Evolutionary conservation across 2,329 filamentous ascomycete species (phyloP).

Genomic region (Talaromyces pinophilus): DNA sequence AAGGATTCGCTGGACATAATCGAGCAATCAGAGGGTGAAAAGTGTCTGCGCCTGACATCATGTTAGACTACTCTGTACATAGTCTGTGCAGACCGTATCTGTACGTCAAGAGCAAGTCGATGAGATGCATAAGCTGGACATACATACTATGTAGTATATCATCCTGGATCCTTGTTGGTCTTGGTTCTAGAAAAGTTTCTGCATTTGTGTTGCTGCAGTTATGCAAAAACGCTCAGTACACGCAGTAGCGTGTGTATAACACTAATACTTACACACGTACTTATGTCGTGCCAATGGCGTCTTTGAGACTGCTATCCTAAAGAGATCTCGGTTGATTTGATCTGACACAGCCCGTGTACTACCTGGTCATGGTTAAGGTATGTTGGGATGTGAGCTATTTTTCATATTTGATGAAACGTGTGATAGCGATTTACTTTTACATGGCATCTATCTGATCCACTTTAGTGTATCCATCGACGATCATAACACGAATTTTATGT

Average conservation of each 20-base stretch:
- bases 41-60: neutral
- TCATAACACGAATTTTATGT: neutral
- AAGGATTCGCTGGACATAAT: neutral
- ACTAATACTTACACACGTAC: neutral
- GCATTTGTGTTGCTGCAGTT: neutral
- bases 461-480: neutral
- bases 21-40: slow-evolving; percentile 7
- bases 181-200: neutral
- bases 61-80: neutral
- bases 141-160: neutral
- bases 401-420: neutral
- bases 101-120: neutral
- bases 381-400: neutral
- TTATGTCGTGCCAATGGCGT: neutral
- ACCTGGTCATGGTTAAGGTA: neutral
- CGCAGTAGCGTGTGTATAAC: neutral
- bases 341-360: neutral
- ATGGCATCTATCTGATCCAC: neutral
- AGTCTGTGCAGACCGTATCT: neutral
- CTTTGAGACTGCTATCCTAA: neutral
- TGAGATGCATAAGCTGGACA: neutral
- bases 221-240: neutral
- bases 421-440: neutral
- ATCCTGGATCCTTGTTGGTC: neutral
- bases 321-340: neutral